These are phyloP conservation scores for Fusarium paranaense DNA, from an alignment of 2,329 filamentous ascomycete species.

Conservation along the genomic window DNA sequence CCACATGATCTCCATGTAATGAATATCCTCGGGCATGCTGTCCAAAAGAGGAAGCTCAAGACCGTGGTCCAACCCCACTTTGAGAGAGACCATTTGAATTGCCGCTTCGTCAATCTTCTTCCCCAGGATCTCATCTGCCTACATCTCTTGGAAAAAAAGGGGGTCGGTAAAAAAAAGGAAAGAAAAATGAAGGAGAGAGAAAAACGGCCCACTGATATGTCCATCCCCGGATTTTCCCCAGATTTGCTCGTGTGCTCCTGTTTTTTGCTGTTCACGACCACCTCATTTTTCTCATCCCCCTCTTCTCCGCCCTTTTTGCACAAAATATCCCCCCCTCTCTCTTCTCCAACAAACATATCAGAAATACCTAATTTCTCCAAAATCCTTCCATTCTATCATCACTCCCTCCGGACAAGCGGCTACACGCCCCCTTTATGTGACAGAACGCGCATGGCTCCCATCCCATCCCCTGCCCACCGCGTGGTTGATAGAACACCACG, in stretches of 20 bases:
- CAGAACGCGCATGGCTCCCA: background rate
- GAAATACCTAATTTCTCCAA: background rate
- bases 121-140: background rate
- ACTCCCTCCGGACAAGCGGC: constrained; percentile 18
- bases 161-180: background rate
- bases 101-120: background rate
- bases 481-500: constrained; percentile 1
- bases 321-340: background rate
- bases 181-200: background rate
- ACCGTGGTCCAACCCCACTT: background rate
- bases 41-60: background rate
- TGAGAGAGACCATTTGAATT: background rate
- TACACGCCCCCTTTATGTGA: background rate
- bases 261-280: background rate
- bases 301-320: constrained; percentile 1
- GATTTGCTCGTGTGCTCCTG: background rate
- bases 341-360: constrained; percentile 1
- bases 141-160: background rate
- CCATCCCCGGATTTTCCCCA: background rate
- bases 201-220: background rate
- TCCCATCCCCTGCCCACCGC: constrained; percentile 4
- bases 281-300: background rate
- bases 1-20: background rate
- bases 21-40: background rate
- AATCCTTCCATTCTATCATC: background rate